phyloP scores from a whole-genome alignment of 2,329 filamentous ascomycete species.

The Huntiella decipiens region DNA sequence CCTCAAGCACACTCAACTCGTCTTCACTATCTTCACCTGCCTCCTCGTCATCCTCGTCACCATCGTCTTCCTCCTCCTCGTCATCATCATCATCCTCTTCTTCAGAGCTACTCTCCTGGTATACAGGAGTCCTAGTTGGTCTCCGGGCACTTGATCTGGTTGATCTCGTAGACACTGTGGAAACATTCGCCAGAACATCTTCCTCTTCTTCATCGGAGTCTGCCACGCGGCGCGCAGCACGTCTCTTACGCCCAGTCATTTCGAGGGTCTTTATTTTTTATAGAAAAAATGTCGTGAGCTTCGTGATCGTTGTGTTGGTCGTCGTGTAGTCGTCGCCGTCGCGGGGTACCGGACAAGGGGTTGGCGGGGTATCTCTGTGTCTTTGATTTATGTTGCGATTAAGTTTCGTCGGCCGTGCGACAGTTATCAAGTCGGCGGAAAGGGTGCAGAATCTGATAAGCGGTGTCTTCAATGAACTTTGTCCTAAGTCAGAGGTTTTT shows the following conservation, averaged over 20 bases:
- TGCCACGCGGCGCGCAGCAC: conserved; percentile 32
- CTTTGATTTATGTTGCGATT: too few species aligned
- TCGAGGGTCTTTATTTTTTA: too few species aligned
- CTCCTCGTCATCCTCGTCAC: conserved; percentile 12
- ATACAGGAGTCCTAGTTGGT: not conserved
- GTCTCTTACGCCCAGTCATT: conserved; percentile 23
- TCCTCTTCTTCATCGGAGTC: conserved; percentile 58
- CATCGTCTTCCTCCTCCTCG: not conserved
- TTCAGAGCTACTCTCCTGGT: not conserved
- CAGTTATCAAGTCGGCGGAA: too few species aligned
- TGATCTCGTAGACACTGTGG: conserved; percentile 7
- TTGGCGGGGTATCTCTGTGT: too few species aligned
- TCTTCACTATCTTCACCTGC: conserved; percentile 20
- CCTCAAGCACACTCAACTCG: conserved; percentile 1
- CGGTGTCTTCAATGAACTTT: too few species aligned
- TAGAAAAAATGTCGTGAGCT: too few species aligned
- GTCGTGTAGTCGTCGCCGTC: too few species aligned
- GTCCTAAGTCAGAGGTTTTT: too few species aligned
- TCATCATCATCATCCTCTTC: not conserved
- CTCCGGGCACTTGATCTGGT: conserved; percentile 1
- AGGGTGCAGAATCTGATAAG: too few species aligned
- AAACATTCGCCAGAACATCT: conserved; percentile 26
- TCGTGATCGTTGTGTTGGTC: too few species aligned
- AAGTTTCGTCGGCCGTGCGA: too few species aligned
- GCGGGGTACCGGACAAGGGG: too few species aligned